Conservation (phyloP, 257 asterid species). For the Nicotiana noctiflora region DNA sequence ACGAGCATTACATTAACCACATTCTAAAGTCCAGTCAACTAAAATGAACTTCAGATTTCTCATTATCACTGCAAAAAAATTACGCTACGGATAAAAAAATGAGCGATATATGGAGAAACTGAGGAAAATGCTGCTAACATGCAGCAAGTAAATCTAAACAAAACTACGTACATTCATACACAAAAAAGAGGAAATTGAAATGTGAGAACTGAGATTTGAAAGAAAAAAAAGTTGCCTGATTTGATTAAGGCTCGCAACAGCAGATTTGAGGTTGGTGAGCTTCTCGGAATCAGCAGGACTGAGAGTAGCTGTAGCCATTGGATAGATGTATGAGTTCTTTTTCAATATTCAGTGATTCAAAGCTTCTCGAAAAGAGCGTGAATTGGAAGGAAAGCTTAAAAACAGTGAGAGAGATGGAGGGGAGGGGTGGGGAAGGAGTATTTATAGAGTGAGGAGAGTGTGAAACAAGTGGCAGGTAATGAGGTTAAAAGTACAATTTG, state of each 20-base stretch:
- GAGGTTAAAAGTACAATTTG: not conserved
- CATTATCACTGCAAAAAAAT: too few relatives aligned
- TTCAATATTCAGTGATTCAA: too few relatives aligned
- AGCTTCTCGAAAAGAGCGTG: not conserved
- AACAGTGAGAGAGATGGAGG: not conserved
- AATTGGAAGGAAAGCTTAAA: not conserved
- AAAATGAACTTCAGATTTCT: too few relatives aligned
- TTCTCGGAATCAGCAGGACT: conserved; percentile 55
- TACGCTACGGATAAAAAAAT: not conserved
- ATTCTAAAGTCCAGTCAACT: too few relatives aligned
- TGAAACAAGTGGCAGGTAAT: not conserved
- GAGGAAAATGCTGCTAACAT: conserved; percentile 14
- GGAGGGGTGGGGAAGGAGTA: not conserved
- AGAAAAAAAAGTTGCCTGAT: conserved; percentile 38
- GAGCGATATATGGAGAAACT: not conserved
- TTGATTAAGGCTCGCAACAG: conserved; percentile 55
- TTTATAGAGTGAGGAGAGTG: not conserved
- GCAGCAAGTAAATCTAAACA: not conserved
- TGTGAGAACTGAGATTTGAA: not conserved
- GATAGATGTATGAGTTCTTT: not conserved
- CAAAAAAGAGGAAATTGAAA: not conserved
- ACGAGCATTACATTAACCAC: too few relatives aligned
- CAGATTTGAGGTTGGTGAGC: conserved; percentile 56
- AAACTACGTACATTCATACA: not conserved
- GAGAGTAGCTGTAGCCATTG: conserved; percentile 39